Base-by-base conservation (phyloP, 768 basidiomycete genomes). In the Lentinula sp. region DNA sequence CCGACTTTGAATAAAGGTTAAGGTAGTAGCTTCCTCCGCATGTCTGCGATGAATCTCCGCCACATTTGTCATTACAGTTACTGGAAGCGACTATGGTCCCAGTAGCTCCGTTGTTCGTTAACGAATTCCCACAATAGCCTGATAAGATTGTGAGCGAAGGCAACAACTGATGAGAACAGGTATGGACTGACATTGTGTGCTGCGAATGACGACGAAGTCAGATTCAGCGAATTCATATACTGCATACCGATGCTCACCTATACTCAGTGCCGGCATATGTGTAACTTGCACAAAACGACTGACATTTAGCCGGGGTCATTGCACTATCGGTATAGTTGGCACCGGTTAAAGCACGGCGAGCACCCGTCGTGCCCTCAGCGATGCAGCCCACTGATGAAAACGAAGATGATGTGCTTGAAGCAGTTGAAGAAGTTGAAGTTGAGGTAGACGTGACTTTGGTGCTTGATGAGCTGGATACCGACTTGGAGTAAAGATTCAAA, bases 241-340 rank as follows among this genome's bases (percentile, higher is more conserved):
- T 6, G 54, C 9, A 2, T 31, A n/a, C 9, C 15, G 42, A n/a
- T 11, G 6, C 46, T 59, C 32, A 60, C 62, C 50, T n/a, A 37
- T 70, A 62, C 63, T 76, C 75, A 16, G 70, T 67, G 21, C 71
- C 73, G 2, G 73, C 69, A 56, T 71, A 75, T 9, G 64, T 59
- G 57, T 67, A 76, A 15, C 65, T 68, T 21, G 61, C 43, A 60
- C 75, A 74, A 10, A 76, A 66, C 6, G 62, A 54, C 58, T 73
- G 71, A 57, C 75, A 76, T 8, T 64, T 45, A 49, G 66, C 64
- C 18, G 72, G 69, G 0, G 74, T 75, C 75, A 76, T 76, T 34
- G 69, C 64, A 8, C 61, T 23, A 39, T 65, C 63, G 8, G 64
- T 56, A 53, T 65, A 73, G 46, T 66, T 69, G 13, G 69, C 61